phyloP scores from a whole-genome alignment of 2,329 filamentous ascomycete genomes.

The Paraconiothyrium brasiliense region DNA sequence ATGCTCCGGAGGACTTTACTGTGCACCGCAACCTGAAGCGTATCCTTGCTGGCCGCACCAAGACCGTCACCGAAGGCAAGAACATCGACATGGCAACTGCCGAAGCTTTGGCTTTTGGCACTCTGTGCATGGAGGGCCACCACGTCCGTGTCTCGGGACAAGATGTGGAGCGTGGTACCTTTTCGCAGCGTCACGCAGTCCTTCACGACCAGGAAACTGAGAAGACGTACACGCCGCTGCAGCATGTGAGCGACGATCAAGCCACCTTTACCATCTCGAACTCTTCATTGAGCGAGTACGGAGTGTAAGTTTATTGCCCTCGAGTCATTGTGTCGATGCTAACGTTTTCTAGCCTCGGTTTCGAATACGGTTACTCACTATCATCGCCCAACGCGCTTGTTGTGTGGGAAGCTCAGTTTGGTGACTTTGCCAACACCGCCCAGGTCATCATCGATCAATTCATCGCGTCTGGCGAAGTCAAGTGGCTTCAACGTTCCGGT shows the following conservation, averaged over 20 bases:
- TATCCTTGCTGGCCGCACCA: slow-evolving; percentile 87
- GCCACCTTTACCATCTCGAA: slow-evolving; percentile 97
- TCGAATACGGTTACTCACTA: slow-evolving; percentile 98
- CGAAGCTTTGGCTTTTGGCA: slow-evolving; percentile 93
- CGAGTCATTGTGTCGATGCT: slow-evolving; percentile 23
- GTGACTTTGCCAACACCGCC: slow-evolving; percentile 99
- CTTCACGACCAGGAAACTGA: slow-evolving; percentile 98
- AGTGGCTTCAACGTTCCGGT: slow-evolving; percentile 98
- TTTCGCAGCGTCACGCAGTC: slow-evolving; percentile 96
- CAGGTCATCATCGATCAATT: slow-evolving; percentile 99
- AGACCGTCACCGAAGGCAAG: slow-evolving; percentile 90
- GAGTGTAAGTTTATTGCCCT: slow-evolving; percentile 60
- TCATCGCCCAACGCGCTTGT: slow-evolving; percentile 96
- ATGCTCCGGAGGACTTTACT: slow-evolving; percentile 82
- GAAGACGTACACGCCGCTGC: slow-evolving; percentile 89
- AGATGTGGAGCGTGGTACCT: slow-evolving; percentile 99
- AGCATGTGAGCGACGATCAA: slow-evolving; percentile 89
- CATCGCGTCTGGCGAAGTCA: slow-evolving; percentile 94
- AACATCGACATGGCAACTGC: slow-evolving; percentile 98
- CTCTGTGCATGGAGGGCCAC: slow-evolving; percentile 89
- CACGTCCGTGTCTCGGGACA: slow-evolving; percentile 98
- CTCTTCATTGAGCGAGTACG: slow-evolving; percentile 82
- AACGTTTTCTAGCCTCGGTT: slow-evolving; percentile 73
- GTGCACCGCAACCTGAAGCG: slow-evolving; percentile 97
- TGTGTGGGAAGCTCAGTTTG: slow-evolving; percentile 99